phyloP scores from a whole-genome alignment of 192 early-diverging fungal genomes.

The Entophlyctis luteolus region DNA sequence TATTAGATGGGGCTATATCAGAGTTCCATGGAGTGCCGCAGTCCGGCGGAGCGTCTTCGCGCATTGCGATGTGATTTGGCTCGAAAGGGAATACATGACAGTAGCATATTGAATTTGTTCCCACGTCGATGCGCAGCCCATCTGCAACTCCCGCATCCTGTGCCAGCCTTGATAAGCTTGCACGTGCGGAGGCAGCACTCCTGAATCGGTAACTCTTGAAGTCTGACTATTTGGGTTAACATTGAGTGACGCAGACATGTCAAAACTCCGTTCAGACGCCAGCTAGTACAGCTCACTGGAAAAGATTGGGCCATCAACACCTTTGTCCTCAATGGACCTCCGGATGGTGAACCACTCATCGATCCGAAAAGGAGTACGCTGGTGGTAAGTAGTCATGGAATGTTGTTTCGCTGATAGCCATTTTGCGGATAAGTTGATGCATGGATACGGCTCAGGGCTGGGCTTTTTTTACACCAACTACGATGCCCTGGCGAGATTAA shows the following conservation, averaged over 20 bases:
- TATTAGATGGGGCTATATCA: constrained; percentile 7
- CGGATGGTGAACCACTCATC: neutral
- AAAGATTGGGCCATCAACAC: constrained; percentile 26
- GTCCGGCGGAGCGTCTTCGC: neutral
- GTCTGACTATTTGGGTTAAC: neutral
- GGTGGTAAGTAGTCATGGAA: too few species aligned
- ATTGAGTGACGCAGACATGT: constrained; percentile 15
- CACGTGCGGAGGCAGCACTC: neutral
- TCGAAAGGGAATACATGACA: too few species aligned
- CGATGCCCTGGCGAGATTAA: constrained; percentile 9
- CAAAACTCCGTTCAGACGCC: constrained; percentile 16
- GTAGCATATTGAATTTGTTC: too few species aligned
- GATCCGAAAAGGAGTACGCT: constrained; percentile 3
- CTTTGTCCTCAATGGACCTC: constrained; percentile 12
- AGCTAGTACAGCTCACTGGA: constrained; percentile 5
- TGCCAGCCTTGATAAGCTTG: constrained; percentile 16
- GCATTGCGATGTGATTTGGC: too few species aligned
- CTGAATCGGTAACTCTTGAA: neutral
- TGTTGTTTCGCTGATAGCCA: too few species aligned
- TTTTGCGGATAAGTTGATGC: constrained; percentile 59
- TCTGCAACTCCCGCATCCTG: too few species aligned
- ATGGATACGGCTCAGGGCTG: constrained; percentile 77
- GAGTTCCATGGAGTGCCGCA: neutral
- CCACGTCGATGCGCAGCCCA: too few species aligned
- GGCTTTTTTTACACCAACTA: constrained; percentile 69